Conservation (phyloP, 2,329 filamentous ascomycete species). For the Hypoxylon rubiginosum region DNA sequence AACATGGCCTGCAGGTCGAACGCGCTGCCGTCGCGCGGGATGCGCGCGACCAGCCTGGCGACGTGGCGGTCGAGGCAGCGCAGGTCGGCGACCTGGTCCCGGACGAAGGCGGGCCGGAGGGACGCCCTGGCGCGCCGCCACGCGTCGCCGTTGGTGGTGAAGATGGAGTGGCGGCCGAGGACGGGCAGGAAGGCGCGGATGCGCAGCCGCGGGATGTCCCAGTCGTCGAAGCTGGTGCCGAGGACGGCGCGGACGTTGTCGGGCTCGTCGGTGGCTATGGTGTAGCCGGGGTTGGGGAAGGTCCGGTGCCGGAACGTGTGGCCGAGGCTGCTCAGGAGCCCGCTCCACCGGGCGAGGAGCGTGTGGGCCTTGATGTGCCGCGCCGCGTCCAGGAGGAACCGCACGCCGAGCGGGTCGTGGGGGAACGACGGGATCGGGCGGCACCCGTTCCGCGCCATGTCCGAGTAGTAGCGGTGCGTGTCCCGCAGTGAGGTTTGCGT, state of each 20-base stretch:
- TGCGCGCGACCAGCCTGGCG: constrained; percentile 67
- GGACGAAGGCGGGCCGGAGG: constrained; percentile 67
- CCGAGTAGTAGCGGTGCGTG: constrained; percentile 37
- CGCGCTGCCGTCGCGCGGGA: constrained; percentile 67
- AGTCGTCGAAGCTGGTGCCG: constrained; percentile 64
- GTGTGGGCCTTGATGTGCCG: constrained; percentile 29
- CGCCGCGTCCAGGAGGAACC: constrained; percentile 45
- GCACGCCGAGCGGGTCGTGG: constrained; percentile 44
- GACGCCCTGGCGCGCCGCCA: constrained; percentile 68
- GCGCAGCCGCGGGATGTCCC: constrained; percentile 58
- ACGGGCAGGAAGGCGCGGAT: constrained; percentile 57
- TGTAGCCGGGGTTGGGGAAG: constrained; percentile 40
- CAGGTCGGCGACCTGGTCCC: constrained; percentile 74
- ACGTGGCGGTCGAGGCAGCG: constrained; percentile 79
- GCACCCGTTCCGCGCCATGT: constrained; percentile 40
- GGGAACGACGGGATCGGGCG: constrained; percentile 40
- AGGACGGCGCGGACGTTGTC: constrained; percentile 69
- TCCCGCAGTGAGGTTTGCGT: constrained; percentile 39
- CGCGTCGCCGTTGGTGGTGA: constrained; percentile 64
- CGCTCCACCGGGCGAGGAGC: constrained; percentile 38
- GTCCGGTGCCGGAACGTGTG: constrained; percentile 45
- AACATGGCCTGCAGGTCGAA: constrained; percentile 75
- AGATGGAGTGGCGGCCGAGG: constrained; percentile 66
- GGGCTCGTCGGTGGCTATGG: constrained; percentile 46
- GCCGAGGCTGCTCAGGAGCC: constrained; percentile 31